Evolutionary conservation across 257 asterid species (phyloP).

Genomic region (Lycium ferocissimum): DNA sequence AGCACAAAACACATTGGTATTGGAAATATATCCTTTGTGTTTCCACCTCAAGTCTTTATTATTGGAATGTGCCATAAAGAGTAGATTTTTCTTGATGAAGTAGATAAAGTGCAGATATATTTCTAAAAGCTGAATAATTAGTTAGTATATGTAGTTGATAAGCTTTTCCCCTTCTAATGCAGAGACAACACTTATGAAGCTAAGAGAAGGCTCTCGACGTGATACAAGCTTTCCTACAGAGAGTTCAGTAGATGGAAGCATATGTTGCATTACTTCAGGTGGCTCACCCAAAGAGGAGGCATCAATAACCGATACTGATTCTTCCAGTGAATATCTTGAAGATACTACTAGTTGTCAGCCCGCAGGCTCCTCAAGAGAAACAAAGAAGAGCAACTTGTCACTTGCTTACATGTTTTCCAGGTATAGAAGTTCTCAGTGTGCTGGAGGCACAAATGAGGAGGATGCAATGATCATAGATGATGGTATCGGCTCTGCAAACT

Average conservation of each 20-base stretch:
- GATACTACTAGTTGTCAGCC: conserved; percentile 41
- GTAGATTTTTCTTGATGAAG: not conserved
- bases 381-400: conserved; percentile 48
- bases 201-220: conserved; percentile 69
- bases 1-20: not conserved
- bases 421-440: conserved; percentile 46
- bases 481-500: conserved; percentile 38
- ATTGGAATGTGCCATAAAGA: not conserved
- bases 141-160: not conserved
- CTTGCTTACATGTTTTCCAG: conserved; percentile 66
- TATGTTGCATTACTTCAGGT: conserved; percentile 36
- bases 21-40: not conserved
- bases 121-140: not conserved
- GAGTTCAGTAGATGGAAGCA: conserved; percentile 37
- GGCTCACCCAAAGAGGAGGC: conserved; percentile 39
- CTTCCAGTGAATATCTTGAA: conserved; percentile 41
- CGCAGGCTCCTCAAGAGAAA: conserved; percentile 32
- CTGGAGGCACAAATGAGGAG: conserved; percentile 34
- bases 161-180: conserved; percentile 30
- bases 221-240: conserved; percentile 42
- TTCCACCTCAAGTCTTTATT: not conserved
- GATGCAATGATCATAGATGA: conserved; percentile 40
- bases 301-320: conserved; percentile 39
- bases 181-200: conserved; percentile 83
- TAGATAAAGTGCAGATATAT: not conserved